A percentile compares a stretch with the other conserved stretches of the same genome.
phyloP scores from a whole-genome alignment of 768 basidiomycete genomes.

The Sistotremastrum suecicum region DNA sequence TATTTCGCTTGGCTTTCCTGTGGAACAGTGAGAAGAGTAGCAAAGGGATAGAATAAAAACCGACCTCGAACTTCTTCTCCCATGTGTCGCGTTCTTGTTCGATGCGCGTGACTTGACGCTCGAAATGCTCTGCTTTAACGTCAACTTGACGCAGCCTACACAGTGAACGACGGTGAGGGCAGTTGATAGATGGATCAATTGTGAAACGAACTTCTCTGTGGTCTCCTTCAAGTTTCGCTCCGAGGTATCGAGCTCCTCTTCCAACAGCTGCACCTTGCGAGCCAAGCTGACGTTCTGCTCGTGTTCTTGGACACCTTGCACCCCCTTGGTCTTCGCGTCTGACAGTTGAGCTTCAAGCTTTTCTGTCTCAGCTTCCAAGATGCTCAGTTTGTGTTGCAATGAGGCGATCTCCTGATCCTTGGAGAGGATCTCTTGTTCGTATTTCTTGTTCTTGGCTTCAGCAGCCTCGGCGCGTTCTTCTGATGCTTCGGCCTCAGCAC shows the following conservation, averaged over 20 bases:
- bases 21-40: constrained; percentile 6
- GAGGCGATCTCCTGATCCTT: constrained; percentile 83
- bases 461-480: constrained; percentile 75
- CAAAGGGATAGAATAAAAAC: constrained; percentile 11
- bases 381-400: constrained; percentile 51
- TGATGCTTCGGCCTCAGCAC: constrained; percentile 73
- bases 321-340: constrained; percentile 48
- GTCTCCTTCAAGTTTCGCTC: constrained; percentile 97
- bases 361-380: constrained; percentile 55
- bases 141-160: constrained; percentile 86
- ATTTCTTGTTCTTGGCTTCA: constrained; percentile 69
- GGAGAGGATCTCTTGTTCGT: constrained; percentile 57
- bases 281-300: constrained; percentile 55
- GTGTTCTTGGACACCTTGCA: constrained; percentile 58
- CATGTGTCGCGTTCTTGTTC: constrained; percentile 87
- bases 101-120: constrained; percentile 71
- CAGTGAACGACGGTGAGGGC: constrained; percentile 1
- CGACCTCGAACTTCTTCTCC: constrained; percentile 92
- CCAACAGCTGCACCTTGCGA: constrained; percentile 81
- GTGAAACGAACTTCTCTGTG: constrained; percentile 74
- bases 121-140: constrained; percentile 97
- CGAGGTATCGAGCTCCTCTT: constrained; percentile 89
- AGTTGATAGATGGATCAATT: background rate
- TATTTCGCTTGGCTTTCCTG: constrained; percentile 66
- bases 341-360: constrained; percentile 51